These are phyloP conservation scores for Hypoxylon sp. DNA, from an alignment of 2,329 filamentous ascomycete genomes.

Conservation along the genomic window DNA sequence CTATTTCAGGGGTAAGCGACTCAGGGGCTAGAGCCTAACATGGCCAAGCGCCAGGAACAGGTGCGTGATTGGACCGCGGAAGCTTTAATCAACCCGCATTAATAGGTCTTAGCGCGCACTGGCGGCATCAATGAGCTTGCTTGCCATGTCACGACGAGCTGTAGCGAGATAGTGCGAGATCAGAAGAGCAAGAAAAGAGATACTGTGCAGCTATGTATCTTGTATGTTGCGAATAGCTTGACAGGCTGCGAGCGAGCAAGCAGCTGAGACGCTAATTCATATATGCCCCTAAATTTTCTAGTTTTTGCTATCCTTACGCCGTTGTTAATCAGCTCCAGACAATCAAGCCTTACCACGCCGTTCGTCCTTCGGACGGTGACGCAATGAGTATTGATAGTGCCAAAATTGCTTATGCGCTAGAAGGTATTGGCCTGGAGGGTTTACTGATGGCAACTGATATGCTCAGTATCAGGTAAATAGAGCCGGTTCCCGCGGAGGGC, in stretches of 20 bases:
- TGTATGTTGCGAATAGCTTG: slow-evolving; percentile 22
- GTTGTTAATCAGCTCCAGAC: slow-evolving; percentile 20
- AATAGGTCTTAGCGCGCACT: slow-evolving; percentile 31
- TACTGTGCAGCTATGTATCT: slow-evolving; percentile 29
- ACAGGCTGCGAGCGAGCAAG: slow-evolving; percentile 2
- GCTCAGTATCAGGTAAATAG: not conserved
- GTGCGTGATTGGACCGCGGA: slow-evolving; percentile 51
- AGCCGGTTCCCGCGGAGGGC: not conserved
- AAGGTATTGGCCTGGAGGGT: not conserved
- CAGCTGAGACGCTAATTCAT: slow-evolving; percentile 27
- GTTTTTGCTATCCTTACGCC: slow-evolving; percentile 4
- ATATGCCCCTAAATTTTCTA: slow-evolving; percentile 32
- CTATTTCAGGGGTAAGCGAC: slow-evolving; percentile 36
- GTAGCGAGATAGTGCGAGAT: slow-evolving; percentile 13
- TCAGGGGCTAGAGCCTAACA: slow-evolving; percentile 38
- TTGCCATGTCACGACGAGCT: slow-evolving; percentile 24
- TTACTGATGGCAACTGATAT: not conserved
- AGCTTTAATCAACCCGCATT: slow-evolving; percentile 44
- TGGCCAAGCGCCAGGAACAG: slow-evolving; percentile 53
- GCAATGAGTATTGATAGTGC: not conserved
- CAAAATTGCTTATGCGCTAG: not conserved
- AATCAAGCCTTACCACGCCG: slow-evolving; percentile 9
- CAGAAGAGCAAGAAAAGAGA: not conserved
- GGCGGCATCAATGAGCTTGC: slow-evolving; percentile 38
- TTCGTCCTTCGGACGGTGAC: not conserved